Conservation (phyloP, 1,284 basidiomycete genomes). For the Leccinum variabile region DNA sequence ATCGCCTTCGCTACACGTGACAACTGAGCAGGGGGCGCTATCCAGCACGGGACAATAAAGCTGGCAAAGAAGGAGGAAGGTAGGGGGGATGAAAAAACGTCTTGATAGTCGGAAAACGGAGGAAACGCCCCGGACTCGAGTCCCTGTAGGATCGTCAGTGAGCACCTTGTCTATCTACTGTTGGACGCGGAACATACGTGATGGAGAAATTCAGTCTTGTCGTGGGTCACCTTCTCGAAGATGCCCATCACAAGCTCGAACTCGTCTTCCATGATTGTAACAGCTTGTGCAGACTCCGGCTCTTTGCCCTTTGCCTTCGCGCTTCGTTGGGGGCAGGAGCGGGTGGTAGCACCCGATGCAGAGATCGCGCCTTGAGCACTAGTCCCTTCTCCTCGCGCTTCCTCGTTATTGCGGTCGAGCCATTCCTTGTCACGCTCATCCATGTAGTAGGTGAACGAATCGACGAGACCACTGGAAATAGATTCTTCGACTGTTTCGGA, state of each 20-base stretch:
- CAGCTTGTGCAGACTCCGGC: slow-evolving; percentile 58
- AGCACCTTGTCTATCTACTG: neutral
- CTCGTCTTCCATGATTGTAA: slow-evolving; percentile 81
- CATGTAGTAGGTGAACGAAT: slow-evolving; percentile 86
- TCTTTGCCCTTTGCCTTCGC: slow-evolving; percentile 80
- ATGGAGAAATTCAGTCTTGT: slow-evolving; percentile 90
- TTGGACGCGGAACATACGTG: slow-evolving; percentile 51
- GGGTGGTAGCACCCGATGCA: slow-evolving; percentile 43
- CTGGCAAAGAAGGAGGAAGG: slow-evolving; percentile 60
- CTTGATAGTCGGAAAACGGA: slow-evolving; percentile 77
- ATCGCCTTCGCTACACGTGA: slow-evolving; percentile 65
- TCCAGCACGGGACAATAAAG: slow-evolving; percentile 58
- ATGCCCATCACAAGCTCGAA: slow-evolving; percentile 96
- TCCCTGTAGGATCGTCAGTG: slow-evolving; percentile 39
- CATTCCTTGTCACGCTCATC: slow-evolving; percentile 96
- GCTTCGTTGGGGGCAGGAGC: slow-evolving; percentile 58
- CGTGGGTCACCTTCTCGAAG: slow-evolving; percentile 90
- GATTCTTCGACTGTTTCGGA: slow-evolving; percentile 90
- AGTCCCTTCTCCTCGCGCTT: slow-evolving; percentile 83
- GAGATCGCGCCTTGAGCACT: slow-evolving; percentile 71
- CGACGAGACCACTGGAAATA: slow-evolving; percentile 52
- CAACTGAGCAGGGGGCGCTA: slow-evolving; percentile 58
- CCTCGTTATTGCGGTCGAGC: slow-evolving; percentile 90
- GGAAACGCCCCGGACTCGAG: slow-evolving; percentile 71
- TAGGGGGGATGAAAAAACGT: slow-evolving; percentile 61